These are phyloP conservation scores for Brassica napus DNA, from an alignment of 345 rosid species.

Conservation along the genomic window Da-Ae NC_063438.1:6327501-6328000, in stretches of 20 bases:
- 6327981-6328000: too few relatives aligned
- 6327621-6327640: slow-evolving; percentile 66
- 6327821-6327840: slow-evolving; percentile 88
- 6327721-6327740: slow-evolving; percentile 87
- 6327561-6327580: slow-evolving; percentile 41
- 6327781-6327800: slow-evolving; percentile 52
- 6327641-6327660: slow-evolving; percentile 76
- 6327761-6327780: slow-evolving; percentile 20
- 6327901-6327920: slow-evolving; percentile 45
- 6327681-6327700: slow-evolving; percentile 78
- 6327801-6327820: slow-evolving; percentile 88
- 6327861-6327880: slow-evolving; percentile 64
- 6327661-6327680: slow-evolving; percentile 90
- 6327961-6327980: neutral
- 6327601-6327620: slow-evolving; percentile 61
- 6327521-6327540: slow-evolving; percentile 39
- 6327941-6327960: slow-evolving; percentile 48
- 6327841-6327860: slow-evolving; percentile 95
- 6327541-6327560: slow-evolving; percentile 42
- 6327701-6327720: slow-evolving; percentile 85
- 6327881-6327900: slow-evolving; percentile 88
- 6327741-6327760: slow-evolving; percentile 15
- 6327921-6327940: slow-evolving; percentile 60
- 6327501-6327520: slow-evolving; percentile 44
- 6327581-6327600: slow-evolving; percentile 65